Evolutionary conservation across 148 eudicot genomes (phyloP).

Genomic region (Diospyros lotus): DNA sequence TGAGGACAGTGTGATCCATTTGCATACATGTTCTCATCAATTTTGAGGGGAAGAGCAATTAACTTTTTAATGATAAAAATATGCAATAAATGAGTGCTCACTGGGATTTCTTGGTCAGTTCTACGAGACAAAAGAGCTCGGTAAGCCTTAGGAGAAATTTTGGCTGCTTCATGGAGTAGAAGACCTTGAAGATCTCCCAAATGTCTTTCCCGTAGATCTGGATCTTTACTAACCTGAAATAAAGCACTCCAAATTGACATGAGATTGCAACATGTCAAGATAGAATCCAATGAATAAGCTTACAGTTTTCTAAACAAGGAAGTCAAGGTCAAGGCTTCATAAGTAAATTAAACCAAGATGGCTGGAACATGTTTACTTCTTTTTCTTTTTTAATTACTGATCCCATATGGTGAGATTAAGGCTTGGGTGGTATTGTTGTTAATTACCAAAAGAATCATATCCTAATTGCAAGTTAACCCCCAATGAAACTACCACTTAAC

Average conservation of each 20-base stretch:
- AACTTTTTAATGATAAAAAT: neutral
- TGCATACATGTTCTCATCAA: neutral
- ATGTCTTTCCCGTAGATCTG: constrained; percentile 71
- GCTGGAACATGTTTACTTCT: neutral
- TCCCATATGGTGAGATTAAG: too few relatives aligned
- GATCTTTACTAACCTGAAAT: constrained; percentile 61
- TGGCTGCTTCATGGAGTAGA: constrained; percentile 42
- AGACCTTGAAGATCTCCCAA: constrained; percentile 90
- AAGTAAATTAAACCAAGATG: neutral
- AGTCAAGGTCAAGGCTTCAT: neutral
- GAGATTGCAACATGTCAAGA: neutral
- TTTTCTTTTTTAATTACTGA: too few relatives aligned
- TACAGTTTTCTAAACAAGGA: neutral
- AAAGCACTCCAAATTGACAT: neutral
- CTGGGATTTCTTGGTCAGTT: constrained; percentile 69
- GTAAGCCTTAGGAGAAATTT: constrained; percentile 48
- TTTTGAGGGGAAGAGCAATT: neutral
- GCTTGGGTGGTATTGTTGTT: too few relatives aligned
- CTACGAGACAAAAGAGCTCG: constrained; percentile 49
- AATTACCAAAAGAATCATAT: too few relatives aligned
- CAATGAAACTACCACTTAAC: neutral
- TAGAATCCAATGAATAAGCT: neutral
- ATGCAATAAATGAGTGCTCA: constrained; percentile 25
- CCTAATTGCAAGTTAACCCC: too few relatives aligned
- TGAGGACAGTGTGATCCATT: neutral